Base-by-base conservation (phyloP, 495 filamentous ascomycete species). In the Sphaerosporella brunnea region DNA sequence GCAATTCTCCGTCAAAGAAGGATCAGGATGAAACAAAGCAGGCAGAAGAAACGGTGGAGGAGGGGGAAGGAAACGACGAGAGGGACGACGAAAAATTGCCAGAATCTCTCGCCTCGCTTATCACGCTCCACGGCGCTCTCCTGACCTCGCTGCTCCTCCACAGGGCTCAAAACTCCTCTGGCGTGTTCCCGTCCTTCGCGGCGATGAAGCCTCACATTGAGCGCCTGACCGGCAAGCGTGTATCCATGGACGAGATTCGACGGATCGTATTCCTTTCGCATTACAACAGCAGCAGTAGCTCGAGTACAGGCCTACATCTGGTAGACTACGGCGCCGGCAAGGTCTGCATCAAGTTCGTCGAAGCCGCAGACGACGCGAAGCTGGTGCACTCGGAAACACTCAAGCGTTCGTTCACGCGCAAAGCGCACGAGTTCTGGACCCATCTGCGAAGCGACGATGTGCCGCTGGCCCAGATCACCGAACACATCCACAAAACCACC, bases 261-360 rank as follows among this genome's bases (percentile, higher is more conserved):
- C 40, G 36, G 26, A 54, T 59, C 45, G 56, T 59, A 4, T 58
- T 54, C 26, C 39, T 59, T 19, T 59, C 56, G 4, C 56, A 59
- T 28, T 58, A 54, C 41, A 13, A 39, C 45, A 2, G 15, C 43
- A 9, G 20, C 9, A 3, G 32, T 42, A 4, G 16, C n/a, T 2
- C 43, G 2, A 25, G 2, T 9, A 10, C 26, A 0, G 56, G 56
- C 11, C 36, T 59, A 18, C 49, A 49, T 11, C 37, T 59, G 36
- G 18, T 59, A 9, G 44, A 59, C 38, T 58, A 59, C 41, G 56
- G 54, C 23, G 43, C 48, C 9, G 39, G 46, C 16, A 59, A 59
- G 24, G 51, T 54, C 4, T 58, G 55, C 36, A 54, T 59, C 24
- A 43, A 47, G 23, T 58, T 59, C 10, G 28, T 36, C 1, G 56